Evolutionary conservation across 148 eudicot genomes (phyloP).

Genomic region (Suaeda aralocaspica): DNA sequence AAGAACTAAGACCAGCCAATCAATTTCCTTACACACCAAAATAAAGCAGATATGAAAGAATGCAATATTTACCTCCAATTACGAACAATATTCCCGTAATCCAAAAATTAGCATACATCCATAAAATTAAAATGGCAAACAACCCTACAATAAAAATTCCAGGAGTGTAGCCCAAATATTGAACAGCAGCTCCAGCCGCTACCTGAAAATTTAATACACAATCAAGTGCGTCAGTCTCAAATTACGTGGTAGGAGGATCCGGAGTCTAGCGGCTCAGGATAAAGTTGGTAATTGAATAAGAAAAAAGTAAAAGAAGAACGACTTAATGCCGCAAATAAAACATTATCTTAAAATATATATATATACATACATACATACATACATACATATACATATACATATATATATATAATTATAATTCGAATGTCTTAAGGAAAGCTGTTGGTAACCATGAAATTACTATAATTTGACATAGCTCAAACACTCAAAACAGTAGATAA

Average conservation of each 20-base stretch:
- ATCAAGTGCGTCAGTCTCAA: constrained; percentile 16
- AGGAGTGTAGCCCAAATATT: constrained; percentile 92
- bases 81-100: constrained; percentile 82
- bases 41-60: constrained; percentile 16
- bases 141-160: constrained; percentile 93
- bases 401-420: too few species aligned
- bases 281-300: background rate
- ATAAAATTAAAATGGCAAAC: constrained; percentile 77
- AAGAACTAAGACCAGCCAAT: background rate
- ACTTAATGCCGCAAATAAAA: background rate
- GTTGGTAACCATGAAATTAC: too few species aligned
- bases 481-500: background rate
- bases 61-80: constrained; percentile 83
- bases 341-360: too few species aligned
- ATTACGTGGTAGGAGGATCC: background rate
- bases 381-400: too few species aligned
- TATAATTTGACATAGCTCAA: too few species aligned
- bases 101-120: constrained; percentile 99
- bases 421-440: too few species aligned
- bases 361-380: too few species aligned
- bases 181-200: constrained; percentile 85
- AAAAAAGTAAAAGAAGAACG: too few species aligned
- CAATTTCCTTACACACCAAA: background rate
- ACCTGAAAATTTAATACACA: constrained; percentile 59
- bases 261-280: background rate